These are phyloP conservation scores for Orbilia blumenaviensis DNA, from an alignment of 2,329 filamentous ascomycete genomes.

Conservation along the genomic window DNA sequence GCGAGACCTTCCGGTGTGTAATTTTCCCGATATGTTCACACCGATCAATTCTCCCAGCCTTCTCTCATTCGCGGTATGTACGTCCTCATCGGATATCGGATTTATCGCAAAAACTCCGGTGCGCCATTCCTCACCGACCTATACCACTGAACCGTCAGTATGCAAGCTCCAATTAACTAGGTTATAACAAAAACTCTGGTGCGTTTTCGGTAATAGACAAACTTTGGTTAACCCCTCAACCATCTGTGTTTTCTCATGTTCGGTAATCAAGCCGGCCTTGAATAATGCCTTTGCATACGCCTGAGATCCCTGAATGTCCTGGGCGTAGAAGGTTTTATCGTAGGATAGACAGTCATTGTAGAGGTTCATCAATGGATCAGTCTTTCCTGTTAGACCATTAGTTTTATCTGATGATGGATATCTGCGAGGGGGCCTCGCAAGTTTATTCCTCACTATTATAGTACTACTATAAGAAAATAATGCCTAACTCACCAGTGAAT, in stretches of 20 bases:
- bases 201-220: neutral
- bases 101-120: constrained; percentile 65
- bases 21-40: constrained; percentile 82
- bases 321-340: constrained; percentile 78
- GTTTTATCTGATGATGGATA: constrained; percentile 60
- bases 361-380: constrained; percentile 83
- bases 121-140: constrained; percentile 68
- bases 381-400: constrained; percentile 70
- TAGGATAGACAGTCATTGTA: constrained; percentile 85
- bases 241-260: constrained; percentile 77
- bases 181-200: neutral
- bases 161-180: neutral
- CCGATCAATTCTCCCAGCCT: constrained; percentile 84
- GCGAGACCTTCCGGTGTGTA: constrained; percentile 85
- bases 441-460: too few relatives aligned
- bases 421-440: neutral
- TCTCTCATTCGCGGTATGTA: constrained; percentile 76
- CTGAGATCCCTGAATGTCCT: constrained; percentile 81
- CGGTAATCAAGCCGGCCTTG: constrained; percentile 76
- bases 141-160: neutral
- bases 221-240: constrained; percentile 73
- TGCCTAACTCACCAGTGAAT: neutral
- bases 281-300: constrained; percentile 82
- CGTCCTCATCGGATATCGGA: constrained; percentile 68
- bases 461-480: neutral